Conservation (phyloP, 345 rosid genomes). For the Xanthoceras sorbifolium region DNA sequence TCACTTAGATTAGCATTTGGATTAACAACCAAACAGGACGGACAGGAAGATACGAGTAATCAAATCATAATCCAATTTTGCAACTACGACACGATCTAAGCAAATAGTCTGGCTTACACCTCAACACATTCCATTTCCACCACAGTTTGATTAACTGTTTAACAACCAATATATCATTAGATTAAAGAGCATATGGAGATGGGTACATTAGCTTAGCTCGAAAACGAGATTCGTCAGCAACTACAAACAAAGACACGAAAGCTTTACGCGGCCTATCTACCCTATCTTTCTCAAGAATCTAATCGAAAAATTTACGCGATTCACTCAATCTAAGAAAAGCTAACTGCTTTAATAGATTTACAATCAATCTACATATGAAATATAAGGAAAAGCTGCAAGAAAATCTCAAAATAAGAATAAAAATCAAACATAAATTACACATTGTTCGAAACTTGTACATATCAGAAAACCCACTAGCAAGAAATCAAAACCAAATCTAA, state of each 20-base stretch:
- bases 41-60: background rate
- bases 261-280: background rate
- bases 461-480: background rate
- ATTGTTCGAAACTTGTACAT: background rate
- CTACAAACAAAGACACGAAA: background rate
- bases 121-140: background rate
- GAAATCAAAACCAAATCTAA: background rate
- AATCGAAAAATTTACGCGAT: background rate
- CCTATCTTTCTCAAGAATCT: background rate
- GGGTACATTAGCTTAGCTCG: background rate
- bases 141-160: background rate
- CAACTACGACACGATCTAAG: background rate
- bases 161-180: background rate
- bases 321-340: background rate
- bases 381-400: background rate
- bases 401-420: background rate
- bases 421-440: background rate
- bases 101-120: background rate
- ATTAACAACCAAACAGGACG: background rate
- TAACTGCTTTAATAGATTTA: background rate
- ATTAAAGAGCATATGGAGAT: background rate
- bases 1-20: background rate
- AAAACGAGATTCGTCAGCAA: background rate
- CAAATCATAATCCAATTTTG: background rate
- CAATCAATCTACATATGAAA: background rate